Conservation (phyloP, 2,329 filamentous ascomycete species). For the Epichloe gansuensis region DNA sequence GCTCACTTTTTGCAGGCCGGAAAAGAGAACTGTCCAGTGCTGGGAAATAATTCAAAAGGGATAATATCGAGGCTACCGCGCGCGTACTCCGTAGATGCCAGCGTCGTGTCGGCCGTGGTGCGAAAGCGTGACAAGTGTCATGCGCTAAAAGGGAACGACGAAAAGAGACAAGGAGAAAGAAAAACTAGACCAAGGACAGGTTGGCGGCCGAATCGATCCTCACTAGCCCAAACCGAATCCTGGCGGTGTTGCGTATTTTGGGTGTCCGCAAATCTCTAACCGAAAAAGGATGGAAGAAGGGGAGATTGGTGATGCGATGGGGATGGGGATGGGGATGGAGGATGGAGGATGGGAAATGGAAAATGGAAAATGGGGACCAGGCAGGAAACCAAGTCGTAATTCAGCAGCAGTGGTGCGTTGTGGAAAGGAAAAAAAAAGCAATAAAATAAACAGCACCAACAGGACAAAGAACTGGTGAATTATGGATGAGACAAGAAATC, state of each 20-base stretch:
- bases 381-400: not conserved
- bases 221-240: not conserved
- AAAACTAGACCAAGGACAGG: not conserved
- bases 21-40: not conserved
- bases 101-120: not conserved
- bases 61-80: not conserved
- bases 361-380: not conserved
- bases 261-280: slow-evolving; percentile 2
- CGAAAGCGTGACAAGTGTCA: not conserved
- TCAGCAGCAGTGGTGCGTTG: not conserved
- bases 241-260: not conserved
- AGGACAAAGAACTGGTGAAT: not conserved
- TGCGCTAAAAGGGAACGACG: not conserved
- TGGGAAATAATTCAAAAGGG: not conserved
- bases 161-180: not conserved
- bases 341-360: no score
- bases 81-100: not conserved
- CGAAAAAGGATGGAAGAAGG: not conserved
- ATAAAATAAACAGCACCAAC: not conserved
- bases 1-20: not conserved
- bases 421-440: not conserved
- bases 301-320: slow-evolving; percentile 3
- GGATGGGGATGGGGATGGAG: not conserved
- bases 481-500: not conserved
- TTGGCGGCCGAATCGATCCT: not conserved